phyloP scores from a whole-genome alignment of 31 red algal genomes.

The Odonthalia washingtoniensis region DNA sequence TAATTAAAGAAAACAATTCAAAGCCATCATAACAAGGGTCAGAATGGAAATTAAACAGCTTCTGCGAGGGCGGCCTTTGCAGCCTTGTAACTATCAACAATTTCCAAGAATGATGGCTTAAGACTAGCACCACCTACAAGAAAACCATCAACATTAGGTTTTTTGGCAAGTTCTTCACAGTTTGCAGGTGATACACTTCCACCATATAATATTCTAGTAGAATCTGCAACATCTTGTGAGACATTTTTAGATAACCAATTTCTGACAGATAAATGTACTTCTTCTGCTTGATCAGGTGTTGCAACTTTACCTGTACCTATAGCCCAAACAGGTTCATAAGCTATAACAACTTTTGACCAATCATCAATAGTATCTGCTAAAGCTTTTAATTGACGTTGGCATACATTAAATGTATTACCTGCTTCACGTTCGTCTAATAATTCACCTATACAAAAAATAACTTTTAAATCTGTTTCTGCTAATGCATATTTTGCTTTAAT shows the following conservation, averaged over 20 bases:
- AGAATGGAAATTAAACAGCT: constrained; percentile 52
- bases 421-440: constrained; percentile 88
- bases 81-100: constrained; percentile 87
- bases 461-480: constrained; percentile 51
- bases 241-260: constrained; percentile 71
- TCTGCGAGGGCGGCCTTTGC: constrained; percentile 56
- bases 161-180: constrained; percentile 71
- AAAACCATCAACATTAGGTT: constrained; percentile 92
- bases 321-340: constrained; percentile 99
- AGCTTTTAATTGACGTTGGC: constrained; percentile 77
- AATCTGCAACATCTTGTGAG: constrained; percentile 64
- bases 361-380: constrained; percentile 45
- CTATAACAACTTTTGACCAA: constrained; percentile 79
- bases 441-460: constrained; percentile 98
- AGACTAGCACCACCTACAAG: constrained; percentile 91
- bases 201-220: constrained; percentile 87
- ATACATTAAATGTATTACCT: constrained; percentile 69
- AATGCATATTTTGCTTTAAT: constrained; percentile 80
- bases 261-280: constrained; percentile 75
- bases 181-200: constrained; percentile 81
- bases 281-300: constrained; percentile 95
- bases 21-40: no score
- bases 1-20: no score
- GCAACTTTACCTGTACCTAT: constrained; percentile 99
- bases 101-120: constrained; percentile 85